Conservation (phyloP, 2,329 filamentous ascomycete species). For the Cercospora brassicicola region DNA sequence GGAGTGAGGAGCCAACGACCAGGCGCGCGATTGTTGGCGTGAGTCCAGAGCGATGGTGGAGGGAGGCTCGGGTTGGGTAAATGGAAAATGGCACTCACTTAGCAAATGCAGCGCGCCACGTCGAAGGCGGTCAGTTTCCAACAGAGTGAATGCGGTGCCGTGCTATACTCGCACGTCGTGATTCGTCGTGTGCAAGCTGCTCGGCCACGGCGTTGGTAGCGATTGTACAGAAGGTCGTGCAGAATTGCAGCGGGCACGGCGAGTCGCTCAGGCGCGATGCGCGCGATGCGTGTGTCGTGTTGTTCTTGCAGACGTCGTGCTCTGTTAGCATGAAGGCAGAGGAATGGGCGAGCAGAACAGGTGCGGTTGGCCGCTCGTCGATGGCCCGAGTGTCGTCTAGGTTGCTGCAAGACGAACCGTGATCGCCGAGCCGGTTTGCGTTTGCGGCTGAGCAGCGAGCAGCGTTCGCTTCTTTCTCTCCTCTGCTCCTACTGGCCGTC, state of each 20-base stretch:
- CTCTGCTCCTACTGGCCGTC: neutral
- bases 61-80: slow-evolving; percentile 13
- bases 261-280: neutral
- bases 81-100: slow-evolving; percentile 22
- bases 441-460: neutral
- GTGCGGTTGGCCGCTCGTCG: neutral
- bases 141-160: slow-evolving; percentile 20
- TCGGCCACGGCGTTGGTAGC: slow-evolving; percentile 27
- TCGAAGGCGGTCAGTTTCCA: slow-evolving; percentile 27
- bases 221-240: slow-evolving; percentile 5
- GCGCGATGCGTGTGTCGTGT: slow-evolving; percentile 7
- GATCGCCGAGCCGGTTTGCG: slow-evolving; percentile 5
- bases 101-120: slow-evolving; percentile 8
- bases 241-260: neutral
- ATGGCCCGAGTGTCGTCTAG: slow-evolving; percentile 1
- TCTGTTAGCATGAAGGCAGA: neutral
- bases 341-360: neutral
- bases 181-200: slow-evolving; percentile 22
- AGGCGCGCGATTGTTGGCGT: slow-evolving; percentile 22
- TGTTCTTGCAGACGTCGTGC: neutral
- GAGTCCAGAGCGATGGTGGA: slow-evolving; percentile 16
- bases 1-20: slow-evolving; percentile 15
- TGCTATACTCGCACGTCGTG: slow-evolving; percentile 17
- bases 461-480: neutral
- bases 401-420: neutral